phyloP scores from a whole-genome alignment of 202 grass and related monocot genomes.

The Musa balbisiana region DNA sequence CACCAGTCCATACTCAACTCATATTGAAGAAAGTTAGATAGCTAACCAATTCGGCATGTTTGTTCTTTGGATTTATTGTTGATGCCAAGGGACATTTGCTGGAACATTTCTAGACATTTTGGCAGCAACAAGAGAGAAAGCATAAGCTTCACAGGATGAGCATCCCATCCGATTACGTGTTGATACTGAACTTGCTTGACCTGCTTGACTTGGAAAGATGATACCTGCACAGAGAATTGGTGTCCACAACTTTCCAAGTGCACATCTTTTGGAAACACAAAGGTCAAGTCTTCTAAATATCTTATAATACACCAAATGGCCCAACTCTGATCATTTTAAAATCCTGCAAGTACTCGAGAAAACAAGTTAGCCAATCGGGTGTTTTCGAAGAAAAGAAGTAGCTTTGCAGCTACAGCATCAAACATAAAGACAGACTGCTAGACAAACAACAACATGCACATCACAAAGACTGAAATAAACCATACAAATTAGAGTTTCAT shows the following conservation, averaged over 20 bases:
- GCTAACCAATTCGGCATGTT: not conserved
- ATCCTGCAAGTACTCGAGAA: too few relatives aligned
- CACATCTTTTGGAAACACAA: not conserved
- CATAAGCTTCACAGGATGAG: not conserved
- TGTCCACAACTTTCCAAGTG: not conserved
- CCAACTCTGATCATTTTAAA: too few relatives aligned
- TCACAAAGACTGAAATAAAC: too few relatives aligned
- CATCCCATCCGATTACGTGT: too few relatives aligned
- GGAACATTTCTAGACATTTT: not conserved
- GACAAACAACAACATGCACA: too few relatives aligned
- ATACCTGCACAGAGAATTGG: not conserved
- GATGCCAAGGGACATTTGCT: not conserved
- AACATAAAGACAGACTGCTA: too few relatives aligned
- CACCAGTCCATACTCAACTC: not conserved
- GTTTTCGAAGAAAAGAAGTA: too few relatives aligned
- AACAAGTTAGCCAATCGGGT: too few relatives aligned
- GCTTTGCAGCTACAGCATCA: too few relatives aligned
- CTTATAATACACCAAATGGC: not conserved
- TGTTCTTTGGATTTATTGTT: not conserved
- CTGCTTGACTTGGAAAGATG: not conserved
- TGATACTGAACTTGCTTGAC: not conserved
- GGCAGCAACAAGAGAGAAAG: not conserved
- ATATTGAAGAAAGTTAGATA: not conserved
- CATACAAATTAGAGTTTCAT: too few relatives aligned
- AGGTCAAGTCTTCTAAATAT: not conserved